Evolutionary conservation across 2,329 filamentous ascomycete species (phyloP), one percentile per base, ranked within the genome.

Genomic region (Fusarium mexicanum): DNA sequence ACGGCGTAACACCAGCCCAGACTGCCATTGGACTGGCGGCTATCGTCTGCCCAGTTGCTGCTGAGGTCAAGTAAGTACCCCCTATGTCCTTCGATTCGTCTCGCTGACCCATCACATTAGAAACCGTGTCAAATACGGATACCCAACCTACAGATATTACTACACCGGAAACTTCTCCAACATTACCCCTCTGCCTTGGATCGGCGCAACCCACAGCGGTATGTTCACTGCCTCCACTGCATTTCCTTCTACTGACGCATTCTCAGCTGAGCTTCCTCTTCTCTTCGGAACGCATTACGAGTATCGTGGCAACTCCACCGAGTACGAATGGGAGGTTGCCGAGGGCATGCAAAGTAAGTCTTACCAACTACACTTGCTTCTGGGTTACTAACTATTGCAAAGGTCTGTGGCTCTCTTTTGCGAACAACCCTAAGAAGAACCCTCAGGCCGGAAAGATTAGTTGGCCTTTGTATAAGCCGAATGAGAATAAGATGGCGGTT

Each of bases 141-240:
- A 68, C 29, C 47, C 65, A 5, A 68, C 65, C 3, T 68, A 68
- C 24, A 33, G 64, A 16, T 68, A 68, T 14, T 68, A 68, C 3
- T 68, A 68, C 29, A 68, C 64, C 3, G 65, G 65, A 17, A 68
- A 68, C 22, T 68, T 68, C 24, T 68, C 64, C 9, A 68, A 68
- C 8, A 68, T 68, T 8, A 54, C 54, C 6, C 65, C 65, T 13
- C 33, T 68, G 11, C 64, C 64, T 0, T 68, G 65, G 65, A 68
- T 68, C 0, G 65, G 65, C 14, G 65, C 65, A 1, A 68, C 64
- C 0, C 65, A 68, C 3, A 68, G 65, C 2, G 64, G 65, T 67
- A 68, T 12, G 41, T 37, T 1, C 2, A 8, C 2, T 2, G 2
- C 6, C 8, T 2, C 0, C 1, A 7, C 9, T 6, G 0, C 1